A percentile compares a stretch with the other conserved stretches of the same genome.
These are phyloP conservation scores for Pontederia crassipes DNA, from an alignment of 176 grass and related monocot genomes.

Conservation along the genomic window DNA sequence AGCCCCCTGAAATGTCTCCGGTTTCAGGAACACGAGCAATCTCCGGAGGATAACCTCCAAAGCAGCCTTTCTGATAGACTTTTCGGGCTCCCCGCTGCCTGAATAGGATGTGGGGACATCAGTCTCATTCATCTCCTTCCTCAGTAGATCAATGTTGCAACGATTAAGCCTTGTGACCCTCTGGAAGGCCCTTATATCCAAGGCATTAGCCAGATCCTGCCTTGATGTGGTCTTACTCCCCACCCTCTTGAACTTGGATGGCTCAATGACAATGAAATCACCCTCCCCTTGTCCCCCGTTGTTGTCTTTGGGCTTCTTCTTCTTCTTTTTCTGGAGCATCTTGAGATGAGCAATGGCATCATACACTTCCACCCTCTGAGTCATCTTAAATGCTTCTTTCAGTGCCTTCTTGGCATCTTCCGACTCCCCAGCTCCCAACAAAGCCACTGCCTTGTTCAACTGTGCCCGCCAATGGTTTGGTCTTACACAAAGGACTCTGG, in stretches of 20 bases:
- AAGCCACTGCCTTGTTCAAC: constrained; percentile 80
- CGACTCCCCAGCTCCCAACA: constrained; percentile 85
- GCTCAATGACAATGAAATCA: constrained; percentile 70
- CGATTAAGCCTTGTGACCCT: constrained; percentile 58
- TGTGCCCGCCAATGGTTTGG: constrained; percentile 87
- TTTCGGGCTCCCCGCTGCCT: constrained; percentile 57
- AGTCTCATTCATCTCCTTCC: constrained; percentile 92
- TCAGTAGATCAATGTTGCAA: constrained; percentile 57
- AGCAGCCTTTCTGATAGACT: constrained; percentile 81
- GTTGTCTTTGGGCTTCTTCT: constrained; percentile 53
- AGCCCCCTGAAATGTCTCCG: constrained; percentile 81
- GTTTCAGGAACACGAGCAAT: constrained; percentile 77
- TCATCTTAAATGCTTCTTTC: constrained; percentile 99
- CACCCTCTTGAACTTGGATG: constrained; percentile 88
- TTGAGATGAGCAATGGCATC: constrained; percentile 98
- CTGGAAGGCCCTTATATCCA: constrained; percentile 92
- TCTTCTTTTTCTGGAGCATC: constrained; percentile 55
- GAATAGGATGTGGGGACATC: constrained; percentile 97
- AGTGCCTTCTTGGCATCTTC: constrained; percentile 92
- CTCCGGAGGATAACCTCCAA: constrained; percentile 84
- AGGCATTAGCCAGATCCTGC: constrained; percentile 82
- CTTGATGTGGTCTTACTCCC: constrained; percentile 57
- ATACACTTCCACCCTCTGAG: constrained; percentile 88
- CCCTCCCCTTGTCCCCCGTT: constrained; percentile 39
- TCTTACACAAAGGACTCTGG: constrained; percentile 64